Base-by-base conservation (phyloP, 139 green algal species). In the Chlamydomonas sp. region DNA sequence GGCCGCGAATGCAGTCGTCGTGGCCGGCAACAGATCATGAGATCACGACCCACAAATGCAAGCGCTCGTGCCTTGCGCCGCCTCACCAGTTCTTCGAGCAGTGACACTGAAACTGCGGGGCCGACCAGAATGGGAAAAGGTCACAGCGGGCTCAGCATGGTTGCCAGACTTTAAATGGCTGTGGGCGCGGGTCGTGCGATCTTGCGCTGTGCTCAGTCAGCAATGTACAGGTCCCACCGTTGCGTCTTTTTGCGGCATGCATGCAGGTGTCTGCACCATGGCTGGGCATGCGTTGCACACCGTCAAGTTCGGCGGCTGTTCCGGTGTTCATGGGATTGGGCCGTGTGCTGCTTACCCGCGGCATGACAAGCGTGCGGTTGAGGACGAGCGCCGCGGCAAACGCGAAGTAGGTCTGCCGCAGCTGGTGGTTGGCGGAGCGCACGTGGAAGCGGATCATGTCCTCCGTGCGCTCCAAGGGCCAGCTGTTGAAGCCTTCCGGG, bases 401-500 rank as follows among this genome's bases (percentile, higher is more conserved):
- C 60, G 83, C 90, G 18, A 63, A 93, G 83, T 93, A 93, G 15
- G 83, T 60, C 57, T 92, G 90, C 10, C 76, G 90, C 78, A 92
- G 86, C 86, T 92, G 90, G 59, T 76, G 68, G 83, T 88, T 91
- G 79, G 64, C 86, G 14, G 86, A 64, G 4, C 17, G 0, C 5
- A 88, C 68, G 75, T 92, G 90, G 86, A 92, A 92, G 72, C 84
- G 86, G 5, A 91, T 84, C 89, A 92, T 92, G 12, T 82, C 63
- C 81, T 92, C 89, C 10, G 89, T 92, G 3, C 79, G 18, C 1
- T 75, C 64, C 15, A 79, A 31, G 17, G 0, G 8, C 67, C 73
- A 85, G 10, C 31, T 10, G 71, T 88, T 90, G 89, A 85, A 92
- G 14, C 61, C 81, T 3, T 58, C 7, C 4, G 88, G 88, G 59